Evolutionary conservation across 306 rosid species (phyloP), one percentile per base, ranked within the genome.

Genomic region (Albizia julibrissin): DNA sequence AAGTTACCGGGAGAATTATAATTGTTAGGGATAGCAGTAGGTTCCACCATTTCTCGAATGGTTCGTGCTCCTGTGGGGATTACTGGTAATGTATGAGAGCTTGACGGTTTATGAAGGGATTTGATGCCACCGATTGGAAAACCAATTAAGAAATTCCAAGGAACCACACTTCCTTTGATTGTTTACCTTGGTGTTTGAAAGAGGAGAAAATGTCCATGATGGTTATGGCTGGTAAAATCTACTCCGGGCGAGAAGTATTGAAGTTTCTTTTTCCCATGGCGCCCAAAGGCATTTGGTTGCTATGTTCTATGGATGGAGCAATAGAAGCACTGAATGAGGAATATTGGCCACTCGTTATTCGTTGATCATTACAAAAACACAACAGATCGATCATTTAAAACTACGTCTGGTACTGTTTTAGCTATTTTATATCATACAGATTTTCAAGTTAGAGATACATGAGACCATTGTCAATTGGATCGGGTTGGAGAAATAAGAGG

Each of bases 41-140:
- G 77, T 91, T 89, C 69, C 94, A 91, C 86, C 86, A 85, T 87
- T 91, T 91, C 39, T 78, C 78, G 15, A 79, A 75, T 49, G 87
- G 91, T 62, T 68, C 50, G 18, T 91, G 93, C 77, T 91, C 87
- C 50, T 88, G 85, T 43, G 82, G 88, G 72, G 95, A 89, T 85
- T 87, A 87, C 77, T 89, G 92, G 92, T 89, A 81, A 84, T 49
- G 80, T 37, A 24, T 76, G 71, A 71, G 65, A 39, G 67, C 59
- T 69, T 40, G 37, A 80, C 39, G 62, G 70, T 33, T 64, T 82
- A 9, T 62, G 16, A 39, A 44, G 81, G 49, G 39, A 78, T 37
- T 2, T 40, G 40, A 39, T 77, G 74, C 31, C 47, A 14, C 34
- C 56, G 58, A 13, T 34, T 76, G 29, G 65, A 67, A 68, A 77